phyloP scores from a whole-genome alignment of 108 stramenopile species.

The Parietichytrium sp. region DNA sequence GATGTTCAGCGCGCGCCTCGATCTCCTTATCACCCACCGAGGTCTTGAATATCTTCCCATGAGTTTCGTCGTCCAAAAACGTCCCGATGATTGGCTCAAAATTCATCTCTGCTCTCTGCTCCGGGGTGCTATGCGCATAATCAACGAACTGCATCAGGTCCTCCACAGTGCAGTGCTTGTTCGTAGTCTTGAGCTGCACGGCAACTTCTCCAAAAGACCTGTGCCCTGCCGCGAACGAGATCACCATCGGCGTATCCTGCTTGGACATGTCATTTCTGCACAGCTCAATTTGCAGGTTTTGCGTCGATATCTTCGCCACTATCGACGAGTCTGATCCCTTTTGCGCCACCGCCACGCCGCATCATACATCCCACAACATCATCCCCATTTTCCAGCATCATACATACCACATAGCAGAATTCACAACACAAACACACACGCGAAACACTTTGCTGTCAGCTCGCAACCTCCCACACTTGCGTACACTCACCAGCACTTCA shows the following conservation, averaged over 20 bases:
- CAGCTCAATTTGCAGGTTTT: neutral
- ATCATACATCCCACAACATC: too few species aligned
- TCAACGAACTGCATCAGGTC: constrained; percentile 13
- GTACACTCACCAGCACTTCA: too few species aligned
- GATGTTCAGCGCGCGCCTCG: neutral
- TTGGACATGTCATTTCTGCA: constrained; percentile 26
- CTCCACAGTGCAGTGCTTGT: neutral
- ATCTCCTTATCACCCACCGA: neutral
- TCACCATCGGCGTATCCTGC: constrained; percentile 16
- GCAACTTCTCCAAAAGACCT: constrained; percentile 31
- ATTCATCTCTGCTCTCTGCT: too few species aligned
- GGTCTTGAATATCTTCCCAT: too few species aligned
- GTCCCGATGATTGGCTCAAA: neutral
- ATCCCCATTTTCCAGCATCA: too few species aligned
- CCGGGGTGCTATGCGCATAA: neutral
- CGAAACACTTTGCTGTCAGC: too few species aligned
- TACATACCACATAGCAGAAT: too few species aligned
- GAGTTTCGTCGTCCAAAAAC: neutral
- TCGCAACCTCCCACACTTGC: too few species aligned
- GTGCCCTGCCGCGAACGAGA: neutral
- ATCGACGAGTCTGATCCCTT: too few species aligned
- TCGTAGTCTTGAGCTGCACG: constrained; percentile 37
- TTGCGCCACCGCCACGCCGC: too few species aligned
- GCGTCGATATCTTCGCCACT: constrained; percentile 25
- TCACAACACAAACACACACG: too few species aligned